These are phyloP conservation scores for Scutellaria minor DNA, from an alignment of 257 asterid genomes.

Conservation along the genomic window DNA sequence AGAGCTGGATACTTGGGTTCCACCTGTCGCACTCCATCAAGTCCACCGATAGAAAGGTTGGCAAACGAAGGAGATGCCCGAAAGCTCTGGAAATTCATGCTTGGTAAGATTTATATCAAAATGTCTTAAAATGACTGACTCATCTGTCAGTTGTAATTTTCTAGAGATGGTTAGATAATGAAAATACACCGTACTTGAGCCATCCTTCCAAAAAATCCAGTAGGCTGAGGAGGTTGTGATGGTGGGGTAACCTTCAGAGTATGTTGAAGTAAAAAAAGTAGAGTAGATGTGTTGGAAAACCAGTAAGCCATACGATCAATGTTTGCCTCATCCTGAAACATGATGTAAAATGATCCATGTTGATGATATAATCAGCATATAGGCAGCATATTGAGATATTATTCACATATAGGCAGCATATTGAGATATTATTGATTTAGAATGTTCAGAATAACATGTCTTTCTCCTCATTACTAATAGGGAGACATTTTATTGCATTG, in stretches of 20 bases:
- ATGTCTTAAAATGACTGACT: constrained; percentile 19
- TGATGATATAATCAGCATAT: not conserved
- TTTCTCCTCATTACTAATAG: too few species aligned
- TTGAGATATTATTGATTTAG: too few species aligned
- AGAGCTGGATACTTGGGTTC: constrained; percentile 88
- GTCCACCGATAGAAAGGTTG: constrained; percentile 65
- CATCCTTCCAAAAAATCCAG: constrained; percentile 84
- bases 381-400: too few species aligned
- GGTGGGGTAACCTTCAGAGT: constrained; percentile 57
- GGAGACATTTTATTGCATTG: too few species aligned
- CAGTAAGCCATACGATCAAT: constrained; percentile 71
- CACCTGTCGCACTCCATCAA: constrained; percentile 70
- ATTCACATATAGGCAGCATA: too few species aligned
- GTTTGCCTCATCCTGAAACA: constrained; percentile 71
- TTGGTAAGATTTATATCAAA: constrained; percentile 20
- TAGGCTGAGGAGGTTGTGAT: constrained; percentile 68
- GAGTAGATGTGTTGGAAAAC: constrained; percentile 80
- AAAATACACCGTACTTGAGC: constrained; percentile 48
- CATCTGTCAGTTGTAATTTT: constrained; percentile 24
- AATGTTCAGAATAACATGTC: too few species aligned
- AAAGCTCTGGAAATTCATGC: constrained; percentile 57
- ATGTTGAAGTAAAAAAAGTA: constrained; percentile 73
- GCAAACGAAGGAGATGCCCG: constrained; percentile 69
- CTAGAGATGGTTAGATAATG: not conserved
- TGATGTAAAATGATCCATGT: constrained; percentile 19